A percentile compares a stretch with the other conserved stretches of the same genome.
Evolutionary conservation across 345 rosid genomes (phyloP).

Genomic region (Carallia pectinifolia): DNA sequence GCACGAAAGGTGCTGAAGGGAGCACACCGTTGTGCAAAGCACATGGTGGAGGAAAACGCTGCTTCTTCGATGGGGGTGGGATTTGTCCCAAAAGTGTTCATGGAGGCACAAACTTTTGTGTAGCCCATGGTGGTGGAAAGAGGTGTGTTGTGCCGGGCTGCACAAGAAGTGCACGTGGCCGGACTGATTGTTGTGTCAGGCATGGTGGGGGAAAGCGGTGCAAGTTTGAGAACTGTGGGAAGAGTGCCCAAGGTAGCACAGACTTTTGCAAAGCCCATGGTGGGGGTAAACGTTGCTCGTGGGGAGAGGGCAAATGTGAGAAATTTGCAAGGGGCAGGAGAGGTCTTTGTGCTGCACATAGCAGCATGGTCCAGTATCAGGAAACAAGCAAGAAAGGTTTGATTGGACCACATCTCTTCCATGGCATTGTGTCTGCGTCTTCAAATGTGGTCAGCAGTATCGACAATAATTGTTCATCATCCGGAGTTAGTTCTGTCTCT

Average conservation of each 20-base stretch:
- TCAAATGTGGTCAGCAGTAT: slow-evolving; percentile 48
- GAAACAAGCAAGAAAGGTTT: slow-evolving; percentile 50
- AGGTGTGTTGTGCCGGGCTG: slow-evolving; percentile 83
- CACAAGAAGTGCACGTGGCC: slow-evolving; percentile 92
- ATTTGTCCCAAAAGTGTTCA: slow-evolving; percentile 95
- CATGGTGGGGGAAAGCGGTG: slow-evolving; percentile 97
- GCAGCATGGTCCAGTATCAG: slow-evolving; percentile 59
- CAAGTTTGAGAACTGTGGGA: slow-evolving; percentile 58
- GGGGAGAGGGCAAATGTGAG: slow-evolving; percentile 83
- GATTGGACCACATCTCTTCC: slow-evolving; percentile 79
- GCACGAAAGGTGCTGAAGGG: slow-evolving; percentile 95
- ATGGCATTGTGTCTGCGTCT: slow-evolving; percentile 70
- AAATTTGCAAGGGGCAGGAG: slow-evolving; percentile 93
- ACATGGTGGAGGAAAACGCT: slow-evolving; percentile 96
- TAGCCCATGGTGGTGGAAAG: slow-evolving; percentile 96
- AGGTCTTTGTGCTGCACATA: slow-evolving; percentile 90
- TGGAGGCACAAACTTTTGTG: slow-evolving; percentile 92
- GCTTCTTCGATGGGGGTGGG: slow-evolving; percentile 89
- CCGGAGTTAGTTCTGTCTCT: slow-evolving; percentile 56
- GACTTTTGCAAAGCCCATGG: slow-evolving; percentile 97
- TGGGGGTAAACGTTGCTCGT: slow-evolving; percentile 83
- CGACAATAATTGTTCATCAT: slow-evolving; percentile 54
- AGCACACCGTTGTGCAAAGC: slow-evolving; percentile 95
- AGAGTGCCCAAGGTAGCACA: slow-evolving; percentile 98
- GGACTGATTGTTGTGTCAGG: slow-evolving; percentile 89